Conservation (phyloP, 306 rosid species). For the Vicia sativa region DNA sequence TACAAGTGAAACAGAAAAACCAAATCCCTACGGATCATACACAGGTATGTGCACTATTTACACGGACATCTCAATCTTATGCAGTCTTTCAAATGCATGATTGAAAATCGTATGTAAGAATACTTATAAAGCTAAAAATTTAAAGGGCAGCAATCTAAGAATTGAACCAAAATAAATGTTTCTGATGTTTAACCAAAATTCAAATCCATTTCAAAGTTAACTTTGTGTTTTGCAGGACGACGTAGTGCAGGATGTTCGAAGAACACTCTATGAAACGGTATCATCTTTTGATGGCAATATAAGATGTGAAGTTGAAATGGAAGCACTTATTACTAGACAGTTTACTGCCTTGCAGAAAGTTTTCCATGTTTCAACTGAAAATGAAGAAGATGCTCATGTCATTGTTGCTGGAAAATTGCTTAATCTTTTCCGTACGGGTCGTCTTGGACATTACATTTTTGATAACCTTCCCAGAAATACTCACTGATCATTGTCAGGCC, state of each 20-base stretch:
- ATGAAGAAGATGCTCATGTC: slow-evolving; percentile 43
- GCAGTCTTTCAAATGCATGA: background rate
- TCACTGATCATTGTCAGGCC: slow-evolving; percentile 3
- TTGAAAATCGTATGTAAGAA: background rate
- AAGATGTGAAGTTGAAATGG: slow-evolving; percentile 50
- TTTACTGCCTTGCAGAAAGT: slow-evolving; percentile 51
- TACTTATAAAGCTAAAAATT: background rate
- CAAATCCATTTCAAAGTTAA: background rate
- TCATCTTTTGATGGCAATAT: slow-evolving; percentile 56
- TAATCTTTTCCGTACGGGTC: slow-evolving; percentile 80
- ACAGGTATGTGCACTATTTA: slow-evolving; percentile 54
- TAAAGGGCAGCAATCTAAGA: too few species aligned
- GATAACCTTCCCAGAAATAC: slow-evolving; percentile 52
- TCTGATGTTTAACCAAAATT: background rate
- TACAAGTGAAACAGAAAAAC: slow-evolving; percentile 45
- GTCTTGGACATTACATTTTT: slow-evolving; percentile 72
- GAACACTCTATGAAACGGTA: slow-evolving; percentile 54
- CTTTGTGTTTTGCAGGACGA: slow-evolving; percentile 53
- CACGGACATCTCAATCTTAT: background rate
- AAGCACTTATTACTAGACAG: slow-evolving; percentile 52
- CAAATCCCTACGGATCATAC: slow-evolving; percentile 72
- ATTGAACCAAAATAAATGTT: slow-evolving; percentile 20
- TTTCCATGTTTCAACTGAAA: slow-evolving; percentile 54
- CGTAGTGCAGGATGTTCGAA: slow-evolving; percentile 61
- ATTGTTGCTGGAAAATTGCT: slow-evolving; percentile 66